A percentile compares a stretch with the other conserved stretches of the same genome.
These are phyloP conservation scores for Nepenthes alata DNA, from an alignment of 179 eudicot species.

Conservation along the genomic window DNA sequence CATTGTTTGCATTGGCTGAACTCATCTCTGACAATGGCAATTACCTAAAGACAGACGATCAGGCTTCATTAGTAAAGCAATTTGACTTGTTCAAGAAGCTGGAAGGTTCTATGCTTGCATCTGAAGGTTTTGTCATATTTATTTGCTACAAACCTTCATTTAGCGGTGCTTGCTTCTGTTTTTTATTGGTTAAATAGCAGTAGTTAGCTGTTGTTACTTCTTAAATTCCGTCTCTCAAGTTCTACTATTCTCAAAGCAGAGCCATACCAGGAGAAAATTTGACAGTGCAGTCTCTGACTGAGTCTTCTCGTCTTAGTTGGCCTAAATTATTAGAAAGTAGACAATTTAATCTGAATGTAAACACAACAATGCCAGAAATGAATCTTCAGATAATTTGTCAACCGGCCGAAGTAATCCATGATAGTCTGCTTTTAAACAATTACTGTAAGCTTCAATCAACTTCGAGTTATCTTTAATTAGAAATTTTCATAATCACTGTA, in stretches of 20 bases:
- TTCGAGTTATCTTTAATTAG: background rate
- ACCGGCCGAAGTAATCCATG: background rate
- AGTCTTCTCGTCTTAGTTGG: constrained; percentile 9
- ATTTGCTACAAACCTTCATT: background rate
- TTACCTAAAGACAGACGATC: constrained; percentile 7
- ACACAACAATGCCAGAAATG: constrained; percentile 13
- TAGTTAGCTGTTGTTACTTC: background rate
- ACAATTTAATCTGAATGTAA: constrained; percentile 13
- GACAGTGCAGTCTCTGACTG: constrained; percentile 10
- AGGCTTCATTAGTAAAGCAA: constrained; percentile 8
- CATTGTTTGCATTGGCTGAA: constrained; percentile 53
- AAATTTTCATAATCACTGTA: background rate
- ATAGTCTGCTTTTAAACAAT: constrained; percentile 11
- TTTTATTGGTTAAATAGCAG: background rate
- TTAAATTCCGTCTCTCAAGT: constrained; percentile 6
- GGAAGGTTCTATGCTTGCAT: constrained; percentile 10
- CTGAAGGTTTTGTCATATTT: constrained; percentile 20
- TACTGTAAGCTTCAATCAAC: constrained; percentile 10
- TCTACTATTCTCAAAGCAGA: constrained; percentile 13
- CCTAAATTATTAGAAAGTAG: constrained; percentile 19
- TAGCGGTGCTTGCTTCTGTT: background rate
- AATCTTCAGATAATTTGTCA: constrained; percentile 16
- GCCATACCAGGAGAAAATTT: constrained; percentile 3
- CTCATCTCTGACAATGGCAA: constrained; percentile 27
- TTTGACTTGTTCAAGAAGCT: constrained; percentile 8